These are phyloP conservation scores for Blastobotrys muscicola DNA, from an alignment of 805 yeast genomes.

Conservation along the genomic window DNA sequence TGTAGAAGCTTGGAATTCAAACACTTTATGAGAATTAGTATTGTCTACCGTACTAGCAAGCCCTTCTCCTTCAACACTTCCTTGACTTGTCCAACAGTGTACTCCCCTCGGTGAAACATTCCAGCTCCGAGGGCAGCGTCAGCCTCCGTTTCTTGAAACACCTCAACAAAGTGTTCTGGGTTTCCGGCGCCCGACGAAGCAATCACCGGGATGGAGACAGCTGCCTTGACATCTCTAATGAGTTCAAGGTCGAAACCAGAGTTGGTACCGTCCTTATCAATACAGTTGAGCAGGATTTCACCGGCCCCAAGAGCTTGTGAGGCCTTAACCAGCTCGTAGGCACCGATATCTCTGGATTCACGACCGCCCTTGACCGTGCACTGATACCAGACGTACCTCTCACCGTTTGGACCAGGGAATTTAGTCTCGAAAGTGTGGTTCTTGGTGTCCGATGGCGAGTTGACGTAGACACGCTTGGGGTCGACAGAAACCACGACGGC, in stretches of 20 bases:
- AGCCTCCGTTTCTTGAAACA: slow-evolving; percentile 66
- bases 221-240: slow-evolving; percentile 62
- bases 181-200: slow-evolving; percentile 97
- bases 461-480: slow-evolving; percentile 81
- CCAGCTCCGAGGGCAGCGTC: slow-evolving; percentile 99
- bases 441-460: slow-evolving; percentile 45
- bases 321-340: slow-evolving; percentile 77
- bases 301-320: slow-evolving; percentile 96
- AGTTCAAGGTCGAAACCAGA: slow-evolving; percentile 89
- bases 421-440: slow-evolving; percentile 58
- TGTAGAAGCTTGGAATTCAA: neutral
- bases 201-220: slow-evolving; percentile 84
- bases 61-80: slow-evolving; percentile 48
- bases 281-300: slow-evolving; percentile 84
- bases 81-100: slow-evolving; percentile 79
- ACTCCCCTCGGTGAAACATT: slow-evolving; percentile 93
- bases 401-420: slow-evolving; percentile 79
- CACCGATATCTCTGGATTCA: slow-evolving; percentile 82
- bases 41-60: slow-evolving; percentile 42
- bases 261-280: slow-evolving; percentile 94
- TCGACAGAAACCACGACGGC: slow-evolving; percentile 99
- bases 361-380: slow-evolving; percentile 97
- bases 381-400: slow-evolving; percentile 83
- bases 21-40: too few species aligned
- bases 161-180: slow-evolving; percentile 86